phyloP scores from a whole-genome alignment of 805 yeast genomes.

The Yamadazyma paraphyllophila region DNA sequence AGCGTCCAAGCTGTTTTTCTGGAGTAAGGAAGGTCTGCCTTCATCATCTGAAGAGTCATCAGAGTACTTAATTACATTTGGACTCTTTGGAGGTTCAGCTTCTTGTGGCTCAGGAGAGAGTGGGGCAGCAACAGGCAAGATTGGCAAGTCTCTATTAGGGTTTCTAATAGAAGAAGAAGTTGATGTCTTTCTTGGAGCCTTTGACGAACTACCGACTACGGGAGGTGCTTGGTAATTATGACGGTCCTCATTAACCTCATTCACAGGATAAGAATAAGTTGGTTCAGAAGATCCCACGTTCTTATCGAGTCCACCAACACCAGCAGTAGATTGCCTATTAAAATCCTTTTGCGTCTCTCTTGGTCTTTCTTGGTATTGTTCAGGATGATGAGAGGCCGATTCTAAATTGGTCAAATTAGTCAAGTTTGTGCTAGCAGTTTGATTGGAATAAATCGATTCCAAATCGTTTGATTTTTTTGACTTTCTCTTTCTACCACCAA shows the following conservation, averaged over 20 bases:
- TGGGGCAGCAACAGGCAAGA: conserved; percentile 11
- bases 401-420: conserved; percentile 15
- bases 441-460: conserved; percentile 22
- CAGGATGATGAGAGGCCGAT: neutral
- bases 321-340: neutral
- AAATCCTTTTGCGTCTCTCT: neutral
- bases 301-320: no score
- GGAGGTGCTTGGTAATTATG: neutral
- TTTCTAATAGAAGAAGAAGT: neutral
- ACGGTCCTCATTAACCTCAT: neutral
- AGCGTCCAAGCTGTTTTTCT: conserved; percentile 30
- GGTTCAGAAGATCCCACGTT: neutral
- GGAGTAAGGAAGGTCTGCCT: conserved; percentile 30
- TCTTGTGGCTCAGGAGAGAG: conserved; percentile 5
- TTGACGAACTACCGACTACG: neutral
- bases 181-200: conserved; percentile 1
- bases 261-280: conserved; percentile 1
- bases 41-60: conserved; percentile 31
- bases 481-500: conserved; percentile 57
- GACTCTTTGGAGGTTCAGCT: conserved; percentile 20
- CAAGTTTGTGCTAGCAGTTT: conserved; percentile 18
- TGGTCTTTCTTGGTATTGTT: neutral
- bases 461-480: conserved; percentile 23
- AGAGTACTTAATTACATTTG: conserved; percentile 36
- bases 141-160: conserved; percentile 12